These are phyloP conservation scores for Ophiostoma australiae DNA, from an alignment of 2,329 filamentous ascomycete species.

Conservation along the genomic window DNA sequence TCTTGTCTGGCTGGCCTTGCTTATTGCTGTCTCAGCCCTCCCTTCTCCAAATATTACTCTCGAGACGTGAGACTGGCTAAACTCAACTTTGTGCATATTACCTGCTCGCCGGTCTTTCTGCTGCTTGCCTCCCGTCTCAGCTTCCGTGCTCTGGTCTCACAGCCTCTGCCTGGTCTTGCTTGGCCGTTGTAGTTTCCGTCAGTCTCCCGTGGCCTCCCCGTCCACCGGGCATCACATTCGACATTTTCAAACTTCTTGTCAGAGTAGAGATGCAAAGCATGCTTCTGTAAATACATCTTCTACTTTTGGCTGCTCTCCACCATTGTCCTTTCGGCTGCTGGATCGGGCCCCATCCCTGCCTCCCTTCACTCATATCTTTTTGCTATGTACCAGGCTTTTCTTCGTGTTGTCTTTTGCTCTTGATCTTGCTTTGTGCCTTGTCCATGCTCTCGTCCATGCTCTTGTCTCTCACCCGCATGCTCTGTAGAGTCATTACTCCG, in stretches of 20 bases:
- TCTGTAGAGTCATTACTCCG: too few species aligned
- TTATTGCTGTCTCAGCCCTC: neutral
- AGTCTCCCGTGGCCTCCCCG: neutral
- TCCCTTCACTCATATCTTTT: neutral
- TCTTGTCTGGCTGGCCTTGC: neutral
- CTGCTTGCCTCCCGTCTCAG: neutral
- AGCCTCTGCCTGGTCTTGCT: neutral
- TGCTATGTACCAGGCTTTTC: neutral
- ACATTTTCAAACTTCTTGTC: neutral
- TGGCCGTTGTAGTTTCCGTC: neutral
- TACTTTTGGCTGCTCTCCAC: slow-evolving; percentile 13
- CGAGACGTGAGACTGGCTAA: too few species aligned
- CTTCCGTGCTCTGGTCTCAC: slow-evolving; percentile 11
- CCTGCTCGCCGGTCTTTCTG: slow-evolving; percentile 1
- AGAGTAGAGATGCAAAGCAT: too few species aligned
- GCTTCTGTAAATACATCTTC: neutral
- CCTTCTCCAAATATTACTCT: neutral
- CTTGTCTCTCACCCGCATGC: neutral
- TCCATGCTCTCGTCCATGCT: too few species aligned
- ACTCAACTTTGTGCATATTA: neutral
- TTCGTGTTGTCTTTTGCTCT: neutral
- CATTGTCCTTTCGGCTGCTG: neutral
- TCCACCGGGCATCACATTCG: neutral
- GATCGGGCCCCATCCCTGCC: slow-evolving; percentile 8
- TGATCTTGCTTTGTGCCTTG: neutral